Conservation (phyloP, 2,329 filamentous ascomycete genomes). For the Thelonectria olida region DNA sequence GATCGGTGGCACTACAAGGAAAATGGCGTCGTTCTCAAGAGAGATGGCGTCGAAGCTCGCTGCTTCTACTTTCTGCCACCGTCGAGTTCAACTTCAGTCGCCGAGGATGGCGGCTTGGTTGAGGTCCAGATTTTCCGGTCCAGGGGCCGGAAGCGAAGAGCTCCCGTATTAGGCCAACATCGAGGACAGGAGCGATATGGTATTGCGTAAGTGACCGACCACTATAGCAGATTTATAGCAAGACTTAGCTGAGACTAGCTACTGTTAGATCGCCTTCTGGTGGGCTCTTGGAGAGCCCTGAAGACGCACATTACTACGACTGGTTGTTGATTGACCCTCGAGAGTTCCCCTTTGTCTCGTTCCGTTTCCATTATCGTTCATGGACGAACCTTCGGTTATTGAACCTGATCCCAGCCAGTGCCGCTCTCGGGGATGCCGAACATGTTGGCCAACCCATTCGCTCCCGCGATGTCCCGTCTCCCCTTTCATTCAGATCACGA, state of each 20-base stretch:
- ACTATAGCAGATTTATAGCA: not conserved
- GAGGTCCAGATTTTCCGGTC: slow-evolving; percentile 64
- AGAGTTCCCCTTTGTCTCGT: slow-evolving; percentile 61
- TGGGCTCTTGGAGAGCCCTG: slow-evolving; percentile 61
- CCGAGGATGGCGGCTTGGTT: slow-evolving; percentile 64
- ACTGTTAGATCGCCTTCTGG: slow-evolving; percentile 58
- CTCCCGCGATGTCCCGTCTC: not conserved
- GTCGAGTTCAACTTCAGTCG: slow-evolving; percentile 48
- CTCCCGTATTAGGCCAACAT: slow-evolving; percentile 54
- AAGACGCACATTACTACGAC: slow-evolving; percentile 61
- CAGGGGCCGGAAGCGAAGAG: slow-evolving; percentile 54
- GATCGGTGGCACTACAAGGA: slow-evolving; percentile 52
- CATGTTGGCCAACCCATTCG: not conserved
- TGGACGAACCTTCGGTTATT: slow-evolving; percentile 58
- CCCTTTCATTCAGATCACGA: not conserved
- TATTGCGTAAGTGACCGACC: slow-evolving; percentile 56
- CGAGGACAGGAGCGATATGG: slow-evolving; percentile 60
- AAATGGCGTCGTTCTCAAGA: slow-evolving; percentile 44
- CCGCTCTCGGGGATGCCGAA: not conserved
- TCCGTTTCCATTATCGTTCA: slow-evolving; percentile 66
- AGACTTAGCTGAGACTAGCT: slow-evolving; percentile 21
- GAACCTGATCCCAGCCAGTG: slow-evolving; percentile 54
- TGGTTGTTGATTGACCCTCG: slow-evolving; percentile 61
- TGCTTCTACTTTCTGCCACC: slow-evolving; percentile 60
- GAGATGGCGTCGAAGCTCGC: slow-evolving; percentile 57